Base-by-base conservation (phyloP, 805 yeast genomes). In the Candida golubevii region DNA sequence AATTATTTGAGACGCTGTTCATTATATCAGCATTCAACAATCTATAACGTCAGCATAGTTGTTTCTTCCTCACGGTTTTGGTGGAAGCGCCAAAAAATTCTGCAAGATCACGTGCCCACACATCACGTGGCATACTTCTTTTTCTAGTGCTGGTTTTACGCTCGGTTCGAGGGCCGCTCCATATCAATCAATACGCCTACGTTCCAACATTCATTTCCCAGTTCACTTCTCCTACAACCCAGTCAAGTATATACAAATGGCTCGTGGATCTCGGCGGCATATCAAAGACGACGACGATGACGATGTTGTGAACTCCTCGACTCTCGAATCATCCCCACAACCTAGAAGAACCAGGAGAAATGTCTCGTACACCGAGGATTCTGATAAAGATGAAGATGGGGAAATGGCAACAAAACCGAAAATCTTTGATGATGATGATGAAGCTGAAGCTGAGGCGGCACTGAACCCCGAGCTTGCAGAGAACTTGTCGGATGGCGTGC, bases 261-360 rank as follows among this genome's bases (percentile, higher is more conserved):
- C 52, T 12, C 50, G 55, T 44, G 51, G 55, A 26, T 36, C 47
- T 14, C 41, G 54, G 47, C 44, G 53, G 12, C 44, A 42, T 9
- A 36, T 30, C 28, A 32, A 35, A 11, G 45, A 45, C 32, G 53
- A 44, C n/a, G 48, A 45, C 14, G 52, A 43, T 8, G 48, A 42
- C 32, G 44, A 40, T 3, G 18, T 9, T 12, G 41, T 28, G 11
- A 36, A 38, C n/a, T 26, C 41, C 8, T 15, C 47, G 8, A 26
- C 33, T 10, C 34, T 29, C 8, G 34, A 35, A 23, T 28, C 34
- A 11, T 37, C 33, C n/a, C 38, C 41, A 15, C 39, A 35, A 27
- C 46, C 37, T 13, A 41, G 49, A 35, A 41, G 57, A 29, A 36
- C 48, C 13, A 26, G 51, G 30, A 42, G 48, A 14, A 35, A 42